phyloP scores from a whole-genome alignment of 352 stramenopile genomes.

The Globisporangium carolinianum region DNA sequence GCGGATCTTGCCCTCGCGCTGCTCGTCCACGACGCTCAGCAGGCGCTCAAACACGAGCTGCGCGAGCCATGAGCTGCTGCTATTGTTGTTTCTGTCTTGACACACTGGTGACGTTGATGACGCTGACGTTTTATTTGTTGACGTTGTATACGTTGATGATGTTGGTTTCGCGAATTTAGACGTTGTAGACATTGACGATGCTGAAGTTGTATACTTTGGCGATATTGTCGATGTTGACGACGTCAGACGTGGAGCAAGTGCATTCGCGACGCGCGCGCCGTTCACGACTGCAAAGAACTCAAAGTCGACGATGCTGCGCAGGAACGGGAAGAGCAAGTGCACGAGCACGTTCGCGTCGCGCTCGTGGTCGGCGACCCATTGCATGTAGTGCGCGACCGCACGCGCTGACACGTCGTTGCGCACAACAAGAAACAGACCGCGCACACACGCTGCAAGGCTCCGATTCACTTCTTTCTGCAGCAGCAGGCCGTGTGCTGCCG shows the following conservation, averaged over 20 bases:
- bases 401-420: constrained; percentile 36
- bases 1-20: constrained; percentile 57
- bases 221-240: neutral
- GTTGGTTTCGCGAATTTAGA: no score
- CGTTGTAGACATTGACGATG: neutral
- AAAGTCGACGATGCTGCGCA: constrained; percentile 58
- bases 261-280: constrained; percentile 12
- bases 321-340: constrained; percentile 63
- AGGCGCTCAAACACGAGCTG: constrained; percentile 46
- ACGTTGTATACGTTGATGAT: no score
- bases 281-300: constrained; percentile 67
- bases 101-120: no score
- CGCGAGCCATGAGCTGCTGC: constrained; percentile 33
- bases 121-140: no score
- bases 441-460: constrained; percentile 47
- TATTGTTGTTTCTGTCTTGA: no score
- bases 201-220: neutral
- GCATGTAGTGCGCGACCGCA: constrained; percentile 34
- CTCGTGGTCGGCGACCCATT: constrained; percentile 28
- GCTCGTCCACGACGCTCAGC: constrained; percentile 40
- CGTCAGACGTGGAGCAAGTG: neutral
- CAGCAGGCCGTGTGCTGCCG: constrained; percentile 29
- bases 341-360: constrained; percentile 46
- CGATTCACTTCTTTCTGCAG: constrained; percentile 65
- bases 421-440: constrained; percentile 45